Base-by-base conservation (phyloP, 2,329 filamentous ascomycete species). In the Aspergillus aculeatinus region DNA sequence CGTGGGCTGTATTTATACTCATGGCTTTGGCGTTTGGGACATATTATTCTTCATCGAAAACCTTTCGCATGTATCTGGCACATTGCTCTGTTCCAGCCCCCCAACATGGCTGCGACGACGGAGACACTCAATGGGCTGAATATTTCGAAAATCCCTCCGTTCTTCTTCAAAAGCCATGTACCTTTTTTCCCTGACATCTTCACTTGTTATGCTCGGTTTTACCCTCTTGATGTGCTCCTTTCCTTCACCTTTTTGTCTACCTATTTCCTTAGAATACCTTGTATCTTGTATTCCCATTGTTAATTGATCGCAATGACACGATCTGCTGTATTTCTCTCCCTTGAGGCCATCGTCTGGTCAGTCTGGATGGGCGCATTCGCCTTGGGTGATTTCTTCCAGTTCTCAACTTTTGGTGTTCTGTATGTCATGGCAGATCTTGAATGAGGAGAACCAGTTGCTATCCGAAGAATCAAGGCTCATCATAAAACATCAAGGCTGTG, bases 11-110 rank as follows among this genome's bases (percentile, higher is more conserved):
- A 74, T 66, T 68, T 74, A 70, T 71, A 64, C 57, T 66, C 62
- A 66, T 64, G 68, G 65, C 65, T 71, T 68, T 68, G 72, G 72
- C 72, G 72, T 74, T 74, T 63, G 65, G 67, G 65, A 62, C 64
- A 63, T 62, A 63, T 63, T 63, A 69, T 65, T 67, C 68, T 71
- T 16, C 16, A 67, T 66, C 61, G 72, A 64, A 68, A 69, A 62
- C 54, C 51, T 57, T 44, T 19, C 52, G 57, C 59, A 42, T 51
- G 58, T 61, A 60, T 60, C 52, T 61, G 57, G 63, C 60, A 57
- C 63, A 65, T 61, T 63, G 63, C 52, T 60, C 61, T 63, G 58
- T 60, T 67, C 63, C 31, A 49, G 59, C 61, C 60, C 61, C 59
- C 61, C 27, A 59, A 56, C 51, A 59, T 44, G 39, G 53, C 60